These are phyloP conservation scores for Niebla homalea DNA, from an alignment of 495 filamentous ascomycete genomes.

Conservation along the genomic window DNA sequence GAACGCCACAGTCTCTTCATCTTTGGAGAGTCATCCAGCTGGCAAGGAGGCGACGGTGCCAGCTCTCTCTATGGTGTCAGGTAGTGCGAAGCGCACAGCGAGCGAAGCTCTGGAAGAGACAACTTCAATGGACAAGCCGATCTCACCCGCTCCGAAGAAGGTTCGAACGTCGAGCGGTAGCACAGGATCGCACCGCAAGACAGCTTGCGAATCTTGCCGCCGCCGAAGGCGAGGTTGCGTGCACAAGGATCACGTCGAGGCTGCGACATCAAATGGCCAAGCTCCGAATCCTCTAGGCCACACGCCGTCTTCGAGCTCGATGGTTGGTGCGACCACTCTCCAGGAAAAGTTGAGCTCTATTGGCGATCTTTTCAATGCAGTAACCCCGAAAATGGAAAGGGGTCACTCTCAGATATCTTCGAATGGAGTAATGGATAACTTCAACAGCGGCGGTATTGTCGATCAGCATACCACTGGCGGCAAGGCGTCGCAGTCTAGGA, in stretches of 20 bases:
- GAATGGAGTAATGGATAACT: no score
- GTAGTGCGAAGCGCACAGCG: background rate
- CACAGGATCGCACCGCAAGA: slow-evolving; percentile 35
- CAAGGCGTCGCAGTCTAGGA: no score
- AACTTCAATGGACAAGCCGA: background rate
- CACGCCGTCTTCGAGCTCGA: background rate
- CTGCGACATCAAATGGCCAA: background rate
- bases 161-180: slow-evolving; percentile 24
- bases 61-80: background rate
- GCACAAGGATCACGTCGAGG: slow-evolving; percentile 32
- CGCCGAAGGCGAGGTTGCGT: slow-evolving; percentile 40
- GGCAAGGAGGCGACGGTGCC: background rate
- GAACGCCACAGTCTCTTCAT: background rate
- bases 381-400: background rate
- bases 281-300: background rate
- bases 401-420: background rate
- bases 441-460: no score
- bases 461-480: no score
- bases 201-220: slow-evolving; percentile 43
- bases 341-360: slow-evolving; percentile 2
- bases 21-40: background rate
- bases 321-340: background rate
- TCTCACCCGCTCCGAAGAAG: slow-evolving; percentile 15
- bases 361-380: background rate
- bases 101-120: background rate